Percentiles rank a stretch among this genome's conserved stretches.
These are phyloP conservation scores for Aspergillus calidoustus DNA, from an alignment of 2,329 filamentous ascomycete species.

Conservation along the genomic window DNA sequence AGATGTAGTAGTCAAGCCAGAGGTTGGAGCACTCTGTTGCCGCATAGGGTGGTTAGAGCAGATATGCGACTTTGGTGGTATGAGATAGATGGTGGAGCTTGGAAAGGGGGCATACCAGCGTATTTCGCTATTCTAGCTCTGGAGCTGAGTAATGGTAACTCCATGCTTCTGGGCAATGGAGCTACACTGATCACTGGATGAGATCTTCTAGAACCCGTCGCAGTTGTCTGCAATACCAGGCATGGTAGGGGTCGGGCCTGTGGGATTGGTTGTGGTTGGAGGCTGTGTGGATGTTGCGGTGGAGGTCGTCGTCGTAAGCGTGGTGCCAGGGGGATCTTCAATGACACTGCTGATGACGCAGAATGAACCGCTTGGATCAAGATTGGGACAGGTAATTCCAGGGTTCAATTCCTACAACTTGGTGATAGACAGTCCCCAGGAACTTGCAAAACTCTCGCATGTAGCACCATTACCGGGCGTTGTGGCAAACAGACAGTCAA, in stretches of 20 bases:
- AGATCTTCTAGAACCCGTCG: conserved; percentile 3
- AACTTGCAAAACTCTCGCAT: conserved; percentile 15
- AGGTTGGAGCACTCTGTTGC: conserved; percentile 9
- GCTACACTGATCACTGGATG: conserved; percentile 1
- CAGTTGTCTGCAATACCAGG: conserved; percentile 8
- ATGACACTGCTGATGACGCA: conserved; percentile 19
- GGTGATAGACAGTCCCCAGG: conserved; percentile 14
- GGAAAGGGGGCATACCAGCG: background rate
- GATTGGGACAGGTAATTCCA: conserved; percentile 11
- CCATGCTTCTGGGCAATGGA: background rate
- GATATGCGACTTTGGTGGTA: no score
- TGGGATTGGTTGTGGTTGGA: no score
- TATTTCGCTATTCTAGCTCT: conserved; percentile 1
- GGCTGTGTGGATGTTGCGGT: no score
- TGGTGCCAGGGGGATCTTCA: background rate
- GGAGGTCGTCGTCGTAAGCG: background rate
- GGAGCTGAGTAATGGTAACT: background rate
- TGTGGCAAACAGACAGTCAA: conserved; percentile 11
- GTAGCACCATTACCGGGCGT: conserved; percentile 11
- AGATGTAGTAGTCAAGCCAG: conserved; percentile 13
- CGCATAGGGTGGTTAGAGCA: no score
- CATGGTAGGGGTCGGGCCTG: background rate
- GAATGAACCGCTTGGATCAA: conserved; percentile 12
- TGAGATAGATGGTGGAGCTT: background rate
- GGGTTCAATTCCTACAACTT: conserved; percentile 16